Percentiles rank a stretch among this genome's conserved stretches.
phyloP scores from a whole-genome alignment of 805 yeast species.

The Dipodascus geniculatus region DNA sequence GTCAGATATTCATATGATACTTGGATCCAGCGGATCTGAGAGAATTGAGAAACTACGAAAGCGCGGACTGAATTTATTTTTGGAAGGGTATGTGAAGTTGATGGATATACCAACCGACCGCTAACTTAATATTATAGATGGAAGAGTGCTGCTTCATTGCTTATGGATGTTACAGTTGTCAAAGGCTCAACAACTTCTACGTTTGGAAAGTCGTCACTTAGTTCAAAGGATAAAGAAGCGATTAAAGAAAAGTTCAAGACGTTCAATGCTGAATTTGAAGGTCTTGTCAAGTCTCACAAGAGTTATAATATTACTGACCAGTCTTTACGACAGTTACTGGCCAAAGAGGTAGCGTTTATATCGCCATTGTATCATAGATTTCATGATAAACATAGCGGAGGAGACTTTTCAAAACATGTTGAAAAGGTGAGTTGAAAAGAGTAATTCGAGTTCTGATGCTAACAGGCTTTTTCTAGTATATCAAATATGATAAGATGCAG shows the following conservation, averaged over 20 bases:
- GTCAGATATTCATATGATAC: constrained; percentile 26
- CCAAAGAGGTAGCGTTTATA: constrained; percentile 62
- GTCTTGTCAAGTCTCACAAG: constrained; percentile 53
- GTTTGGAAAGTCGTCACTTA: constrained; percentile 21
- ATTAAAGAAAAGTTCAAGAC: constrained; percentile 75
- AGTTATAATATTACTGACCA: constrained; percentile 56
- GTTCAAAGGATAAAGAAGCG: constrained; percentile 66
- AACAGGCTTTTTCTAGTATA: too few species aligned
- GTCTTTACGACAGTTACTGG: constrained; percentile 47
- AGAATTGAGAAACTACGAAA: constrained; percentile 60
- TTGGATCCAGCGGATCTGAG: constrained; percentile 49
- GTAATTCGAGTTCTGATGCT: too few species aligned
- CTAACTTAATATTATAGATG: constrained; percentile 33
- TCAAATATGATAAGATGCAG: constrained; percentile 40
- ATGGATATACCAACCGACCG: constrained; percentile 44
- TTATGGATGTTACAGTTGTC: constrained; percentile 71
- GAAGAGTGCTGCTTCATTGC: constrained; percentile 63
- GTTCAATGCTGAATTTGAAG: constrained; percentile 78
- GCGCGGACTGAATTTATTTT: constrained; percentile 58
- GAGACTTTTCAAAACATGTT: constrained; percentile 62
- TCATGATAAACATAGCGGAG: constrained; percentile 59
- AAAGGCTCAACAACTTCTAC: constrained; percentile 31
- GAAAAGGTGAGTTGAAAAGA: constrained; percentile 64
- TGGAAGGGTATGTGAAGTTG: constrained; percentile 27
- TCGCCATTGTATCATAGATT: constrained; percentile 78